Base-by-base conservation (phyloP, 768 basidiomycete species). In the Serendipita sp. region DNA sequence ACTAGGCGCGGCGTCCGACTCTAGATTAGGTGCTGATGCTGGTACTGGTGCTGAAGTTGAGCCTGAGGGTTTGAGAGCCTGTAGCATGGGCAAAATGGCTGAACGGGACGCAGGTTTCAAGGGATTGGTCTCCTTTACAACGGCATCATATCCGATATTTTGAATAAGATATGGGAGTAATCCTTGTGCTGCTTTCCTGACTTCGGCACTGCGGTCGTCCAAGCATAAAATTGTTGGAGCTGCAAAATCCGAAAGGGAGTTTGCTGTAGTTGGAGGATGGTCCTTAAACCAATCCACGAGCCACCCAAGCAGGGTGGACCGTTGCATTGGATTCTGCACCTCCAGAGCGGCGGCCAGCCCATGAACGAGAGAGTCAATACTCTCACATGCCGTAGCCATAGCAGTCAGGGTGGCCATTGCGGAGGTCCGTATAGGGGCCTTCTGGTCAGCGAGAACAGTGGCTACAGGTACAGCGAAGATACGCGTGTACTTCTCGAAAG, bases 51-150 rank as follows among this genome's bases (percentile, higher is more conserved):
- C 65, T 3, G 64, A 41, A 7, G 70, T 63, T 0, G 72, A 45
- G 1, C 75, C 77, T 2, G 71, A 23, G 13, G 70, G 64, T 28
- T 84, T 83, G 36, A 92, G 91, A 10, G 88, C 86, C 72, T 96
- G 89, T 66, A 99, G 91, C 41, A 97, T 78, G 8, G 94, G 93
- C 8, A 88, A 75, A 3, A 92, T 90, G 34, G 87, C 86, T 47
- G 82, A 76, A 64, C 86, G 85, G 8, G 93, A 94, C 0, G 96
- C 96, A 34, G 95, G 88, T 72, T 98, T 99, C 66, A 99, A 78
- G 0, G 85, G 83, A 67, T 81, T 85, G 10, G 92, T 88, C 74
- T 92, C 86, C 41, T 89, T 85, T 78, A 96, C 78, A 60, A 98
- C 85, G 70, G 83, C 83, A 68, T 92, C 89, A 70, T 83, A 91